These are phyloP conservation scores for Parsonsia alboflavescens DNA, from an alignment of 257 asterid species.

Conservation along the genomic window DNA sequence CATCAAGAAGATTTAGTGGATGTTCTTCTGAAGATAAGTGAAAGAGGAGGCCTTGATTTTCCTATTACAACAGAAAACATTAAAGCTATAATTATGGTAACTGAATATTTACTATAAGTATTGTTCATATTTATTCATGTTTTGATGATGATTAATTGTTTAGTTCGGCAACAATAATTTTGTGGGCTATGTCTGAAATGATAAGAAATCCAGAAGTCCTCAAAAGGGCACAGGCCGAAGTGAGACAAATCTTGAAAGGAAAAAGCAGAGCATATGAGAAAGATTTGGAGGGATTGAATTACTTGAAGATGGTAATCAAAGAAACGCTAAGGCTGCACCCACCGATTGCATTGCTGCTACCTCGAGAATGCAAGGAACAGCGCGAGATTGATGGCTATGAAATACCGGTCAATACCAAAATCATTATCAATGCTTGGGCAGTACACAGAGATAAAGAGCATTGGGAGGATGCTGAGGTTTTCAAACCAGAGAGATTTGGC, in stretches of 20 bases:
- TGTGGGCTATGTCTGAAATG: conserved; percentile 31
- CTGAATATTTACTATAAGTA: neutral
- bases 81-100: conserved; percentile 4
- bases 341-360: conserved; percentile 23
- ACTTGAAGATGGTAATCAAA: conserved; percentile 28
- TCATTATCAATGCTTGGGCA: conserved; percentile 25
- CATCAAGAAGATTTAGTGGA: conserved; percentile 12
- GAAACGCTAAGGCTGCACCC: conserved; percentile 29
- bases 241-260: conserved; percentile 14
- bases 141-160: neutral
- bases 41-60: conserved; percentile 7
- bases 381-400: conserved; percentile 14
- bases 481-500: conserved; percentile 25
- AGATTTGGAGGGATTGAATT: conserved; percentile 15
- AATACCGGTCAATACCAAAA: conserved; percentile 16
- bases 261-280: conserved; percentile 12
- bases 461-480: conserved; percentile 22
- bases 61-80: conserved; percentile 6
- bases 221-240: conserved; percentile 20
- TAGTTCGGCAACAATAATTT: neutral
- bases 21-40: conserved; percentile 12
- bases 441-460: conserved; percentile 22
- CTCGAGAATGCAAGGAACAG: conserved; percentile 11
- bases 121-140: neutral
- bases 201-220: conserved; percentile 22